phyloP scores from a whole-genome alignment of 805 yeast genomes.

The Saccharomycopsis capsularis region DNA sequence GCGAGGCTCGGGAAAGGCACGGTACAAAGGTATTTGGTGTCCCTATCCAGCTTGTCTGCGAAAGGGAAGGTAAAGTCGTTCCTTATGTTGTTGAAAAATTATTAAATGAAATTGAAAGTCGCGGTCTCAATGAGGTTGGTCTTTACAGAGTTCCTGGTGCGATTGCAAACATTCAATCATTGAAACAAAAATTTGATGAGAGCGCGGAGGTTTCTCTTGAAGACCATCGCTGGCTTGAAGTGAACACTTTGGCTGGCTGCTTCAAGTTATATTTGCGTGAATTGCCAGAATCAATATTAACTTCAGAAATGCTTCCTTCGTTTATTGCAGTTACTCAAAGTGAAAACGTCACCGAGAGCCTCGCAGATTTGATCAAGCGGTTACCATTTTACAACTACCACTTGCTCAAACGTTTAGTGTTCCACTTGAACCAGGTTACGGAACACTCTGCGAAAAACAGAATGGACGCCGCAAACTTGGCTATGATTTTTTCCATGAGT shows the following conservation, averaged over 20 bases:
- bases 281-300: conserved; percentile 75
- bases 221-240: conserved; percentile 62
- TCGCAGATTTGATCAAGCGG: conserved; percentile 30
- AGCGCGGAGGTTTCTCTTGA: conserved; percentile 39
- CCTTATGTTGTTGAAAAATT: conserved; percentile 65
- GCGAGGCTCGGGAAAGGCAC: conserved; percentile 33
- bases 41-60: conserved; percentile 71
- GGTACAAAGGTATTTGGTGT: conserved; percentile 71
- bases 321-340: conserved; percentile 39
- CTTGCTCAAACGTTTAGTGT: conserved; percentile 57
- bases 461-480: conserved; percentile 85
- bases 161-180: conserved; percentile 46
- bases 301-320: conserved; percentile 55
- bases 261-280: conserved; percentile 80
- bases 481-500: conserved; percentile 78
- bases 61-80: conserved; percentile 51
- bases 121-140: conserved; percentile 88
- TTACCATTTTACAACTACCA: conserved; percentile 65
- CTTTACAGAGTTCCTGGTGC: conserved; percentile 72
- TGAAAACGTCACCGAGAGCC: conserved; percentile 27
- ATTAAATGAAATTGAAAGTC: conserved; percentile 69
- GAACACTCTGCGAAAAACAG: conserved; percentile 61
- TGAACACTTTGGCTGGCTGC: conserved; percentile 83
- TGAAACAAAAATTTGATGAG: conserved; percentile 49
- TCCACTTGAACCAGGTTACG: conserved; percentile 65